Conservation (phyloP, 2,329 filamentous ascomycete species). For the Hypoxylon sp. region DNA sequence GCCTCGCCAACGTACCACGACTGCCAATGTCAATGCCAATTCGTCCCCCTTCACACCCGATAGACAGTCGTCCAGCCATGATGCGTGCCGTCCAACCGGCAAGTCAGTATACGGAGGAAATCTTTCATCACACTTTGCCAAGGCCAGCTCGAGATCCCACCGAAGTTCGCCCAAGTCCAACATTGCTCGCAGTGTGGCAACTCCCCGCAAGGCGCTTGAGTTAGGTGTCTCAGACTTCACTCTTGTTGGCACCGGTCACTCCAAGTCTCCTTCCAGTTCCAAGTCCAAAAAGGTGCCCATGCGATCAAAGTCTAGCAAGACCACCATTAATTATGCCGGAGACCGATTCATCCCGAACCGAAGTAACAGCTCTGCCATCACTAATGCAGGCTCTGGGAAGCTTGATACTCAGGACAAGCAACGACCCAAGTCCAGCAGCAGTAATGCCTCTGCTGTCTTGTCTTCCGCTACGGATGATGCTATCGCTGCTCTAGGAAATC, state of each 20-base stretch:
- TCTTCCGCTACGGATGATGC: conserved; percentile 86
- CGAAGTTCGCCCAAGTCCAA: conserved; percentile 97
- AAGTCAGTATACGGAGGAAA: conserved; percentile 87
- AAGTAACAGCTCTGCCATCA: conserved; percentile 87
- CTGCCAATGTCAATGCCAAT: conserved; percentile 67
- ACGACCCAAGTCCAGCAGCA: conserved; percentile 78
- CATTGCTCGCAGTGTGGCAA: conserved; percentile 81
- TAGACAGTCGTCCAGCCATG: conserved; percentile 67
- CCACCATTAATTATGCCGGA: conserved; percentile 82
- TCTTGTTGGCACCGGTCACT: conserved; percentile 83
- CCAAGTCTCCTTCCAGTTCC: conserved; percentile 68
- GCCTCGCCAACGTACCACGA: conserved; percentile 75
- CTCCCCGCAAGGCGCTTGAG: conserved; percentile 86
- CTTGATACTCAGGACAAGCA: conserved; percentile 79
- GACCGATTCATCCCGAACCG: conserved; percentile 98
- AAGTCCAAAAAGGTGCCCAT: conserved; percentile 70
- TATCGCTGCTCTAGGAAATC: conserved; percentile 81
- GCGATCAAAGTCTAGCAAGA: conserved; percentile 75
- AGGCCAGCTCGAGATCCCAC: conserved; percentile 76
- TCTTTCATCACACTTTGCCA: conserved; percentile 83
- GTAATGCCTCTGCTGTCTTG: conserved; percentile 81
- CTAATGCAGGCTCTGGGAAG: conserved; percentile 86
- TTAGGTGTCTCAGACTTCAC: conserved; percentile 94
- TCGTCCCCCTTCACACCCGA: conserved; percentile 86
- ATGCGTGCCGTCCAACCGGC: conserved; percentile 64